phyloP scores from a whole-genome alignment of 2,329 filamentous ascomycete genomes.

The Kalmusia sp. region DNA sequence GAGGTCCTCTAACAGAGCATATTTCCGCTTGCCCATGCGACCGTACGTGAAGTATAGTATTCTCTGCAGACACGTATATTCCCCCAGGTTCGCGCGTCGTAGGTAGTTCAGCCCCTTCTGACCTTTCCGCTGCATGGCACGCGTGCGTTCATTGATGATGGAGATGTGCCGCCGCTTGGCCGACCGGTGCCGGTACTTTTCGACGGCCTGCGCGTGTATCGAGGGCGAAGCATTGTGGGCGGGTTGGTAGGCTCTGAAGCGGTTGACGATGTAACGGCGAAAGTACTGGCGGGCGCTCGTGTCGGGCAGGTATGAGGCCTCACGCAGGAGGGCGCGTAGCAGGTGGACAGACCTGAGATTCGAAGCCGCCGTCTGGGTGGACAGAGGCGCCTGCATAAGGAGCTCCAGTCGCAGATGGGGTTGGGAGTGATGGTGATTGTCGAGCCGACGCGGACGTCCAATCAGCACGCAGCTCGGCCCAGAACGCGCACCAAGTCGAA shows the following conservation, averaged over 20 bases:
- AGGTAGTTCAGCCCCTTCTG: slow-evolving; percentile 52
- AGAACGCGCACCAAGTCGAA: slow-evolving; percentile 24
- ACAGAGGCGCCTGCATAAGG: slow-evolving; percentile 20
- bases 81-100: slow-evolving; percentile 64
- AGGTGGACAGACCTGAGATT: slow-evolving; percentile 50
- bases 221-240: slow-evolving; percentile 27
- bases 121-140: slow-evolving; percentile 29
- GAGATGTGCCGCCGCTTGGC: slow-evolving; percentile 28
- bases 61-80: slow-evolving; percentile 57
- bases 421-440: slow-evolving; percentile 2
- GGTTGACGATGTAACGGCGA: slow-evolving; percentile 54
- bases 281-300: slow-evolving; percentile 59
- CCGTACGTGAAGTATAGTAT: slow-evolving; percentile 65
- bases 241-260: slow-evolving; percentile 56
- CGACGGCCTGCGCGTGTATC: slow-evolving; percentile 20
- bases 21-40: slow-evolving; percentile 60
- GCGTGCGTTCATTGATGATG: slow-evolving; percentile 31
- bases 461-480: background rate
- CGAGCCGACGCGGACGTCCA: background rate
- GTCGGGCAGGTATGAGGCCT: slow-evolving; percentile 68
- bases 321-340: slow-evolving; percentile 64
- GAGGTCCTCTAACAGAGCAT: slow-evolving; percentile 48
- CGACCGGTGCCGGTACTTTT: slow-evolving; percentile 23
- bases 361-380: slow-evolving; percentile 23
- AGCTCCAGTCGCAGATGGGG: background rate